Evolutionary conservation across 441 rosid genomes (phyloP).

Genomic region (Euphorbia schlechtendalii): DNA sequence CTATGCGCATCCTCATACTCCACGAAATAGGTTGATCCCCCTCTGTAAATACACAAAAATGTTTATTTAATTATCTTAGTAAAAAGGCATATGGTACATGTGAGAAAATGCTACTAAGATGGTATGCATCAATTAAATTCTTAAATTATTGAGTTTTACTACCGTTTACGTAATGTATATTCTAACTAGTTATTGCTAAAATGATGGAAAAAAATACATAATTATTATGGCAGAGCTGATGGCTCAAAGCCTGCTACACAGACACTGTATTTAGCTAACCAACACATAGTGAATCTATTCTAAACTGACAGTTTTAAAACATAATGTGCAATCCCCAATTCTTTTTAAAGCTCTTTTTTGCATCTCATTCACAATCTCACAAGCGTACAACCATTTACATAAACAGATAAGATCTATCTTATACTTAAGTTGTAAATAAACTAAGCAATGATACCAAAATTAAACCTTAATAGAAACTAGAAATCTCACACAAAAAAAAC

Average conservation of each 20-base stretch:
- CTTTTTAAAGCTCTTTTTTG: background rate
- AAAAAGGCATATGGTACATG: background rate
- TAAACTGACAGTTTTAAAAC: too few species aligned
- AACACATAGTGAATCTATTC: background rate
- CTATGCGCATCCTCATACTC: conserved; percentile 58
- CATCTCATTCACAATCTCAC: background rate
- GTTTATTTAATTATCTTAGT: background rate
- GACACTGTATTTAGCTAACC: background rate
- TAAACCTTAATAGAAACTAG: background rate
- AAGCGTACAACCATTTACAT: background rate
- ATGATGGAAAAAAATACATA: too few species aligned
- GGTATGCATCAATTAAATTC: background rate
- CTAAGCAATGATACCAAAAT: background rate
- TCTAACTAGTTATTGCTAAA: too few species aligned
- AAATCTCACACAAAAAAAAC: background rate
- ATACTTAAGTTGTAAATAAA: background rate
- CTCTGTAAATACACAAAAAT: conserved; percentile 29
- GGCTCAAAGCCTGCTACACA: too few species aligned
- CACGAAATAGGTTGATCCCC: conserved; percentile 65
- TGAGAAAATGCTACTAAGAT: background rate
- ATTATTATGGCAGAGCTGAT: background rate
- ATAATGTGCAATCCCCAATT: background rate
- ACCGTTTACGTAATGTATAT: background rate
- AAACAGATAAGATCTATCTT: background rate
- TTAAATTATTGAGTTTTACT: too few species aligned